A percentile compares a stretch with the other conserved stretches of the same genome.
Evolutionary conservation across 140 eudicot genomes (phyloP).

Genomic region (Cichorium intybus): DNA sequence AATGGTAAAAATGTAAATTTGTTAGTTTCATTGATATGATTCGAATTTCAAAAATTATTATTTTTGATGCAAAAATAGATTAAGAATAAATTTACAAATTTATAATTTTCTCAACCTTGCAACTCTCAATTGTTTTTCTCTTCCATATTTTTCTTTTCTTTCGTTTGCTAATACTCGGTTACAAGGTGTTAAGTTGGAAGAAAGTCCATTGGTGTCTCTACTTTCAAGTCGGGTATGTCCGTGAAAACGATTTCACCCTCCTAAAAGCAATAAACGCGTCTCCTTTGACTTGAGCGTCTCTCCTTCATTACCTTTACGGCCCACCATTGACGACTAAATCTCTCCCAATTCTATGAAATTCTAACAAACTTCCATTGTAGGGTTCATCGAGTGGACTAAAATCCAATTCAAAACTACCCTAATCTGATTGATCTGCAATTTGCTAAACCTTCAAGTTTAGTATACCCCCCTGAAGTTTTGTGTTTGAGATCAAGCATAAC

Average conservation of each 20-base stretch:
- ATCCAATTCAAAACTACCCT: constrained; percentile 1
- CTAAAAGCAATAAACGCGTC: neutral
- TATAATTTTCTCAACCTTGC: too few species aligned
- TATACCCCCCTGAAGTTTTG: neutral
- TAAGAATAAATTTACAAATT: too few species aligned
- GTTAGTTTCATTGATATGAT: too few species aligned
- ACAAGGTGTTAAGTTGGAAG: neutral
- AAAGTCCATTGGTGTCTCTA: neutral
- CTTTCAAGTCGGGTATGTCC: neutral
- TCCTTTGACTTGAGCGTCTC: neutral
- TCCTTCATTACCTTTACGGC: neutral
- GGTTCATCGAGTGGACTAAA: constrained; percentile 4
- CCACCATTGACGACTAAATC: constrained; percentile 18
- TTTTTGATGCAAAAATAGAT: too few species aligned
- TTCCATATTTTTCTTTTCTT: too few species aligned
- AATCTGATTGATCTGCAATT: neutral
- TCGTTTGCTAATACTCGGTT: too few species aligned
- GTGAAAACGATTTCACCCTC: neutral
- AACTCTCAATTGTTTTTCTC: too few species aligned
- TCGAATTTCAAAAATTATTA: too few species aligned
- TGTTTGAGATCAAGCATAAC: constrained; percentile 3
- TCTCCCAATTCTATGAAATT: neutral
- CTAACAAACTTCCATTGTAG: constrained; percentile 3
- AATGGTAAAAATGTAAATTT: too few species aligned
- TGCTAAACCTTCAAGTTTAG: neutral